A percentile compares a stretch with the other conserved stretches of the same genome.
Conservation (phyloP, 306 rosid species). For the Arachis hypogaea region DNA sequence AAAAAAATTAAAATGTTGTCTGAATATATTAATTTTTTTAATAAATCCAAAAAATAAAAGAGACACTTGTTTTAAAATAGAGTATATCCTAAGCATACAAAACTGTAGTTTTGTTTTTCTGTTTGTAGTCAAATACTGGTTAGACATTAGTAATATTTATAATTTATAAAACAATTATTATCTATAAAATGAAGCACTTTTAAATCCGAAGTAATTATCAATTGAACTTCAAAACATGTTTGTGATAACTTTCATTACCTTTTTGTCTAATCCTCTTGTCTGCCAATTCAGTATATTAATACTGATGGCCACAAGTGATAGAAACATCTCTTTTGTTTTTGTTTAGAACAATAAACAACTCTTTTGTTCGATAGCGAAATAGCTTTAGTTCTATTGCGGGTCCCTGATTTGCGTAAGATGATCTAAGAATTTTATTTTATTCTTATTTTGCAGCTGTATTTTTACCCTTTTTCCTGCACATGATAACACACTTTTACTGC, state of each 20-base stretch:
- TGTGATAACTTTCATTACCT: constrained; percentile 8
- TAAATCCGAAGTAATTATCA: constrained; percentile 7
- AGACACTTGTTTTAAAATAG: no score
- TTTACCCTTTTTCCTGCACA: constrained; percentile 44
- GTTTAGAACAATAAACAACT: no score
- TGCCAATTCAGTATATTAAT: constrained; percentile 4
- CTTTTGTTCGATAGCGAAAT: constrained; percentile 19
- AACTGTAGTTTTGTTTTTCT: constrained; percentile 18
- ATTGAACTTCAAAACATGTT: constrained; percentile 28
- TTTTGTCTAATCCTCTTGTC: constrained; percentile 17
- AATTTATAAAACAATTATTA: not conserved
- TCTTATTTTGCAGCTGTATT: constrained; percentile 29
- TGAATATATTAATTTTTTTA: no score
- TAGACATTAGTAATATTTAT: constrained; percentile 25
- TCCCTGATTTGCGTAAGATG: constrained; percentile 40
- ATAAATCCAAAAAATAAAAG: no score
- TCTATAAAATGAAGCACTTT: not conserved
- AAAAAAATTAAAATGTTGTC: no score
- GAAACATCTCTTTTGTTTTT: constrained; percentile 24
- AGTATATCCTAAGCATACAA: not conserved
- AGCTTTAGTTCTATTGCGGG: constrained; percentile 24
- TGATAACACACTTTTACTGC: constrained; percentile 37
- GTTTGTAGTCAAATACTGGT: constrained; percentile 17
- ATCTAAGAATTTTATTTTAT: constrained; percentile 30
- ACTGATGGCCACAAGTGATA: constrained; percentile 32